These are phyloP conservation scores for Ophiostoma australiae DNA, from an alignment of 2,329 filamentous ascomycete genomes.

Conservation along the genomic window DNA sequence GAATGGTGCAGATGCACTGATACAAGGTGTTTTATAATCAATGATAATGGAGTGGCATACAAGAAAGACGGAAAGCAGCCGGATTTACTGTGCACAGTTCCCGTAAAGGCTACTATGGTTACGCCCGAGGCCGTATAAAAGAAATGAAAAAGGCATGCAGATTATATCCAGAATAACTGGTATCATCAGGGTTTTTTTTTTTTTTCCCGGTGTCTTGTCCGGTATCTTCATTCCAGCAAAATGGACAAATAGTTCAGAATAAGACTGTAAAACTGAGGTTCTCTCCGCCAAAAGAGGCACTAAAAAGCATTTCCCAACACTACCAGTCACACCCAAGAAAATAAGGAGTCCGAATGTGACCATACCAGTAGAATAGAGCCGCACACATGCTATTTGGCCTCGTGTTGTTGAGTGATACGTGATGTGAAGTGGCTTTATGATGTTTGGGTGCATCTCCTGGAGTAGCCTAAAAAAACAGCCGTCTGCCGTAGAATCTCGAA, in stretches of 20 bases:
- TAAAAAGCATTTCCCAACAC: not conserved
- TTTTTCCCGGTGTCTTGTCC: not conserved
- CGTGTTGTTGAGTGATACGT: not conserved
- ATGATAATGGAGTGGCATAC: not conserved
- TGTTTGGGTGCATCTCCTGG: too few relatives aligned
- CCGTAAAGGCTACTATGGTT: too few relatives aligned
- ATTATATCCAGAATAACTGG: too few relatives aligned
- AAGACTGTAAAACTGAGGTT: too few relatives aligned
- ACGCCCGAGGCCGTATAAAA: too few relatives aligned
- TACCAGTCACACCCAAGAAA: not conserved
- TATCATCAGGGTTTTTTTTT: not conserved
- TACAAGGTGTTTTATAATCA: not conserved
- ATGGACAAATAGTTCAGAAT: too few relatives aligned
- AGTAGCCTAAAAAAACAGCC: too few relatives aligned
- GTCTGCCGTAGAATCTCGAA: too few relatives aligned
- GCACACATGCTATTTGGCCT: not conserved
- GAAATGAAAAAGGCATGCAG: too few relatives aligned
- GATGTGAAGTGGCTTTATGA: not conserved
- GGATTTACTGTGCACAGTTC: not conserved
- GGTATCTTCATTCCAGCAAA: not conserved
- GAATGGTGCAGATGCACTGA: not conserved
- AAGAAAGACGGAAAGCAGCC: not conserved
- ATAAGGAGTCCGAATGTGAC: not conserved
- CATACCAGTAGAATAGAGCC: not conserved
- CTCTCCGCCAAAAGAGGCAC: not conserved